These are phyloP conservation scores for Cystoderma amianthinum DNA, from an alignment of 768 basidiomycete species.

Conservation along the genomic window DNA sequence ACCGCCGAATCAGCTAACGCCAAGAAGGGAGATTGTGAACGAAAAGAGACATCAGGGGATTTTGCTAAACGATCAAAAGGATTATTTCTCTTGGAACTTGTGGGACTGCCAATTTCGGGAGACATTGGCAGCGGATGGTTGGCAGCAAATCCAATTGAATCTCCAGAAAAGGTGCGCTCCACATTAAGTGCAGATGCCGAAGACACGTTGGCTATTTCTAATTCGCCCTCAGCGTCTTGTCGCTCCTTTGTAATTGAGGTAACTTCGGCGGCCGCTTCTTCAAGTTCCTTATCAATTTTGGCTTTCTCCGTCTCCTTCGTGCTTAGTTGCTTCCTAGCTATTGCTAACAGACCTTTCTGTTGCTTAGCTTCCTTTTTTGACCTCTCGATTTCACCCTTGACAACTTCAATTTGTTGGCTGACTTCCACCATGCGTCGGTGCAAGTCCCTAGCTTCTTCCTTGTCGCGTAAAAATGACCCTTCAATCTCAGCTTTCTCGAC, in stretches of 20 bases:
- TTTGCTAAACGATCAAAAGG: constrained; percentile 76
- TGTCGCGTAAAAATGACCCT: constrained; percentile 80
- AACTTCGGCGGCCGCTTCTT: constrained; percentile 54
- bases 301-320: constrained; percentile 75
- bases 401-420: constrained; percentile 59
- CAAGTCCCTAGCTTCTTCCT: constrained; percentile 86
- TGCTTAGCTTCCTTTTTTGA: constrained; percentile 90
- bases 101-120: constrained; percentile 51
- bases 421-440: constrained; percentile 81
- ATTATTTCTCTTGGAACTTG: constrained; percentile 72
- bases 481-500: constrained; percentile 92
- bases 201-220: constrained; percentile 17
- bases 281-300: constrained; percentile 65
- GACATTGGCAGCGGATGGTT: constrained; percentile 68
- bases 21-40: constrained; percentile 56
- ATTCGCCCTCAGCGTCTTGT: constrained; percentile 45
- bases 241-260: constrained; percentile 46
- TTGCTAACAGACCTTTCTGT: constrained; percentile 91
- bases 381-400: constrained; percentile 80
- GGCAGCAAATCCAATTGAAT: constrained; percentile 54
- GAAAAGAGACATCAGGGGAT: constrained; percentile 34
- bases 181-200: not conserved
- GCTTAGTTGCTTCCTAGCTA: constrained; percentile 88
- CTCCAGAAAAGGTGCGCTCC: constrained; percentile 31
- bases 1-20: constrained; percentile 34